phyloP scores from a whole-genome alignment of 2,329 filamentous ascomycete species.

The Diaporthe helianthi region DNA sequence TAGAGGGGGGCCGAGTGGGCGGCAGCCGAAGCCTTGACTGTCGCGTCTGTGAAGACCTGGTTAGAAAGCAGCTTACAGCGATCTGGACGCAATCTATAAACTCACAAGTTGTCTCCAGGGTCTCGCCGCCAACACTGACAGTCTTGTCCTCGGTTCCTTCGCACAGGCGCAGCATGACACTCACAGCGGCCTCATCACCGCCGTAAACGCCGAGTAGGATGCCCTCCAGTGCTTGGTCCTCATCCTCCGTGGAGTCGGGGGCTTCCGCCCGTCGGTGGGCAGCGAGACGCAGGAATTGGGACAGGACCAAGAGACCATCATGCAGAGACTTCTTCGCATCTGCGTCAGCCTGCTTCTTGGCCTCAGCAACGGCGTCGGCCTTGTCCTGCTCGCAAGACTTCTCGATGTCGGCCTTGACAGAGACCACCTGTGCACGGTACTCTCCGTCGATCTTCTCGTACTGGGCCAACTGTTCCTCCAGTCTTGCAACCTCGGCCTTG shows the following conservation, averaged over 20 bases:
- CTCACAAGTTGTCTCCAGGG: slow-evolving; percentile 76
- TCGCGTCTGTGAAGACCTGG: slow-evolving; percentile 52
- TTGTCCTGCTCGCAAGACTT: slow-evolving; percentile 63
- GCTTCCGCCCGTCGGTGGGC: slow-evolving; percentile 78
- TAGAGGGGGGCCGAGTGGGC: slow-evolving; percentile 57
- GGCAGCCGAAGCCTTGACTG: slow-evolving; percentile 63
- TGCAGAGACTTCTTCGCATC: slow-evolving; percentile 64
- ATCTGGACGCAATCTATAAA: slow-evolving; percentile 31
- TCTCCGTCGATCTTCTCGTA: slow-evolving; percentile 80
- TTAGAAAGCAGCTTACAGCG: neutral
- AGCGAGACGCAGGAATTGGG: slow-evolving; percentile 81
- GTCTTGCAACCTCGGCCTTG: slow-evolving; percentile 70
- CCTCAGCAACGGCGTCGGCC: slow-evolving; percentile 58
- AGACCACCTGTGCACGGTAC: slow-evolving; percentile 66
- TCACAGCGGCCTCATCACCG: slow-evolving; percentile 76
- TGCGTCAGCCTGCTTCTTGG: slow-evolving; percentile 61
- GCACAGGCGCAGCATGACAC: slow-evolving; percentile 78
- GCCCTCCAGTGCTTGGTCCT: slow-evolving; percentile 83
- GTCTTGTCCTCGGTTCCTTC: slow-evolving; percentile 73
- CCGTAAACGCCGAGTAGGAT: slow-evolving; percentile 80
- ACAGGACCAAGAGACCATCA: slow-evolving; percentile 72
- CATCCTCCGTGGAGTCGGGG: slow-evolving; percentile 67
- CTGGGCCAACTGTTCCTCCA: slow-evolving; percentile 76
- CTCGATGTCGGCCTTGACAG: slow-evolving; percentile 67
- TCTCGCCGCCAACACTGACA: slow-evolving; percentile 68